Evolutionary conservation across 768 basidiomycete genomes (phyloP), one percentile per base, ranked within the genome.

Genomic region (Pisolithus microcarpus): DNA sequence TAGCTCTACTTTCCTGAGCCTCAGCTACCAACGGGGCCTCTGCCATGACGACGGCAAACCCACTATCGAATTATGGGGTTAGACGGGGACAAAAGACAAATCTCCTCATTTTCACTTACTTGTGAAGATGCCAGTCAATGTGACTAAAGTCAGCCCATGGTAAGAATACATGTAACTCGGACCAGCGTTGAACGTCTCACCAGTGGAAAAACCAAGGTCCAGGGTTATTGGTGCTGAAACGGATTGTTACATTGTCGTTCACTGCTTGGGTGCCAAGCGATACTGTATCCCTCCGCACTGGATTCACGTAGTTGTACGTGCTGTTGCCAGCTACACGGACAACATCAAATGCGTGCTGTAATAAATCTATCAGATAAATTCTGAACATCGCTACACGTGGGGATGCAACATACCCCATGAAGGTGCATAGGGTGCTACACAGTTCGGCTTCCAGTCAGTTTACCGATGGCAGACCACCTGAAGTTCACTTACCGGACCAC

Each of bases 211-310:
- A 40, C 60, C 53, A 61, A 10, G 60, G 57, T 0, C 59, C 57
- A 0, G 82, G 74, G 62, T 86, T 87, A 61, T 86, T 77, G 0
- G 84, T 82, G 16, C 59, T 62, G 70, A 84, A 87, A 9, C 83
- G 76, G 26, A 87, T 70, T 0, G 77, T 78, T 16, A 77, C 72
- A 11, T 63, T 64, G 42, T 66, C 58, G 65, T 46, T 64, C 64
- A 54, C 69, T 66, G 15, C 60, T 58, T 40, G 59, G 16, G 24
- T 4, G 5, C 58, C 70, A 1, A 46, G 43, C 13, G 57, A 56
- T 9, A 80, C 69, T 1, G 75, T 77, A 58, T 84, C 80, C 43
- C 80, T 68, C 48, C 68, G 67, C 52, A 76, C 70, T 0, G 82
- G 82, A 57, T 84, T 82, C 5, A 21, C 53, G 38, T 65, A 78